phyloP scores from a whole-genome alignment of 2,329 filamentous ascomycete genomes.

The Colletotrichum viniferum region DNA sequence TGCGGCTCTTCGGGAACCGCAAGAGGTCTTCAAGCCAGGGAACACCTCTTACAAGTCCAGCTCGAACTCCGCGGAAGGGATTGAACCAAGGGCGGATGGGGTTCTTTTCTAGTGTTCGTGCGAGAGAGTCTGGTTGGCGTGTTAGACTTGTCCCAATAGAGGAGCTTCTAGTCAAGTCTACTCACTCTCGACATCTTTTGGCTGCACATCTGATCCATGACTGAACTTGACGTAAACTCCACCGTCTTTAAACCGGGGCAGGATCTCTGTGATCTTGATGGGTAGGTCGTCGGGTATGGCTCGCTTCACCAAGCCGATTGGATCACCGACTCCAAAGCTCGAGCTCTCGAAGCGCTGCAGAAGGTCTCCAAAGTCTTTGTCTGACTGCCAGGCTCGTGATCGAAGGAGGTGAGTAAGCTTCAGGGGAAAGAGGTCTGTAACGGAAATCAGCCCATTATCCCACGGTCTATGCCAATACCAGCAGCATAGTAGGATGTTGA shows the following conservation, averaged over 20 bases:
- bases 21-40: constrained; percentile 96
- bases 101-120: constrained; percentile 65
- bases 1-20: constrained; percentile 74
- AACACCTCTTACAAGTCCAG: constrained; percentile 77
- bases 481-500: background rate
- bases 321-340: constrained; percentile 54
- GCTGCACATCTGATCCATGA: constrained; percentile 44
- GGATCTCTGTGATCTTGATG: constrained; percentile 77
- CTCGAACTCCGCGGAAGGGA: constrained; percentile 74
- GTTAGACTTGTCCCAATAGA: background rate
- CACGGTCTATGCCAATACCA: background rate
- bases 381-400: constrained; percentile 49
- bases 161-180: background rate
- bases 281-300: constrained; percentile 67
- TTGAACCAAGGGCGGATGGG: constrained; percentile 90
- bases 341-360: constrained; percentile 57
- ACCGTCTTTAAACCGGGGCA: constrained; percentile 88
- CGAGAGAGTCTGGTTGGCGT: constrained; percentile 50
- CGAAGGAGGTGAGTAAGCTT: constrained; percentile 61
- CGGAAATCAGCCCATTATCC: background rate
- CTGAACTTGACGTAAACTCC: constrained; percentile 91
- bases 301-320: constrained; percentile 59
- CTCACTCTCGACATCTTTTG: constrained; percentile 48
- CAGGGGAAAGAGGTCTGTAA: constrained; percentile 80
- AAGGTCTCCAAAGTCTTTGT: constrained; percentile 53